Evolutionary conservation across 2,329 filamentous ascomycete genomes (phyloP).

Genomic region (Sphaceloma murrayae): DNA sequence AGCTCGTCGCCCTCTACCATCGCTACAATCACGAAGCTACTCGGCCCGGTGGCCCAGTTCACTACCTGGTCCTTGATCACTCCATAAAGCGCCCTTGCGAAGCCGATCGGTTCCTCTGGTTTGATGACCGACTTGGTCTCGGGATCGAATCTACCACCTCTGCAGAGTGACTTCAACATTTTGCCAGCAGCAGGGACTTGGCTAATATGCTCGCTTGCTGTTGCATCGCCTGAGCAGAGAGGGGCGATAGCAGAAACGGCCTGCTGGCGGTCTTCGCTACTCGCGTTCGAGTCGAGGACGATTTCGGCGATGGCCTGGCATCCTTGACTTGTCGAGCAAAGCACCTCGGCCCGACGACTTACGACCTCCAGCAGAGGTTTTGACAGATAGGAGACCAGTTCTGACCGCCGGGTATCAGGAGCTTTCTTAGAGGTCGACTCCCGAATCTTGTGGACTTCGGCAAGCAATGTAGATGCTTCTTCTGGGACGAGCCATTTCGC

Average conservation of each 20-base stretch:
- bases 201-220: slow-evolving; percentile 48
- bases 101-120: slow-evolving; percentile 66
- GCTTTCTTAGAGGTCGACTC: slow-evolving; percentile 90
- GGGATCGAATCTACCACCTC: slow-evolving; percentile 78
- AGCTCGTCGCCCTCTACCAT: slow-evolving; percentile 58
- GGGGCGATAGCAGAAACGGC: slow-evolving; percentile 59
- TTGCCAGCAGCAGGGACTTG: slow-evolving; percentile 58
- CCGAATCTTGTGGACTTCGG: slow-evolving; percentile 69
- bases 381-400: slow-evolving; percentile 65
- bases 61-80: slow-evolving; percentile 65
- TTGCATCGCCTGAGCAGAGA: slow-evolving; percentile 33
- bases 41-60: slow-evolving; percentile 76
- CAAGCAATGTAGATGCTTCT: slow-evolving; percentile 57
- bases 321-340: slow-evolving; percentile 69
- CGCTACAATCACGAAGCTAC: slow-evolving; percentile 76
- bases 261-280: slow-evolving; percentile 18
- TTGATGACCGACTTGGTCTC: slow-evolving; percentile 58
- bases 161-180: slow-evolving; percentile 83
- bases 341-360: slow-evolving; percentile 53
- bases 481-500: slow-evolving; percentile 54
- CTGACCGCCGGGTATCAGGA: slow-evolving; percentile 60
- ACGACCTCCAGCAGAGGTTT: slow-evolving; percentile 67
- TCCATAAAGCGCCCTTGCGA: slow-evolving; percentile 72
- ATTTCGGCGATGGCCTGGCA: slow-evolving; percentile 80
- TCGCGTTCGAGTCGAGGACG: slow-evolving; percentile 67